phyloP scores from a whole-genome alignment of 306 rosid species.

The Gillenia trifoliata region DNA sequence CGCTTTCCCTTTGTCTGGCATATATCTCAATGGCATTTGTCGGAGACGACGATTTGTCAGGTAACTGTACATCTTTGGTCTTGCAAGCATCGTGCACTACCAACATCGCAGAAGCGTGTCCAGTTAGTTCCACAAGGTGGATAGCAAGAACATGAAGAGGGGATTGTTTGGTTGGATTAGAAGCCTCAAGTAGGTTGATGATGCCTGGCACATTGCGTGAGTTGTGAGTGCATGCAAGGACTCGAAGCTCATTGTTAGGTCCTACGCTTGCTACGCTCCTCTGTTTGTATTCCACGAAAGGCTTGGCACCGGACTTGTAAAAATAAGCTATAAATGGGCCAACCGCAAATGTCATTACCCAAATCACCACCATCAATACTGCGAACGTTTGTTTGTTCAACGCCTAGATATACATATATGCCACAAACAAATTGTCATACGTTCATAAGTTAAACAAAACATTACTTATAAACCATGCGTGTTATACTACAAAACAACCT shows the following conservation, averaged over 20 bases:
- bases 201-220: conserved; percentile 31
- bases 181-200: conserved; percentile 30
- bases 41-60: not conserved
- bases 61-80: too few species aligned
- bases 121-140: conserved; percentile 37
- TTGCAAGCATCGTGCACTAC: conserved; percentile 37
- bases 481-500: too few species aligned
- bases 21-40: conserved; percentile 18
- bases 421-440: not conserved
- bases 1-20: not conserved
- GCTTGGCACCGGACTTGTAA: conserved; percentile 13
- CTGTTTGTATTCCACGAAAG: conserved; percentile 1
- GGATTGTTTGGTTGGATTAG: conserved; percentile 30
- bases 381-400: conserved; percentile 21
- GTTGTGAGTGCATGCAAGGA: conserved; percentile 29
- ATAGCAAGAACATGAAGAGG: conserved; percentile 28
- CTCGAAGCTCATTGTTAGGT: conserved; percentile 16
- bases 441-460: not conserved
- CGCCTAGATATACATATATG: conserved; percentile 5
- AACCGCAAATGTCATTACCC: conserved; percentile 25
- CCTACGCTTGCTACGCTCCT: conserved; percentile 19
- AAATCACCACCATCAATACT: conserved; percentile 16
- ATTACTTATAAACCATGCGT: not conserved
- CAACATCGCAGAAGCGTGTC: conserved; percentile 43
- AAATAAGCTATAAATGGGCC: conserved; percentile 23